phyloP scores from a whole-genome alignment of 2,329 filamentous ascomycete genomes.

The Trichoderma sp. region DNA sequence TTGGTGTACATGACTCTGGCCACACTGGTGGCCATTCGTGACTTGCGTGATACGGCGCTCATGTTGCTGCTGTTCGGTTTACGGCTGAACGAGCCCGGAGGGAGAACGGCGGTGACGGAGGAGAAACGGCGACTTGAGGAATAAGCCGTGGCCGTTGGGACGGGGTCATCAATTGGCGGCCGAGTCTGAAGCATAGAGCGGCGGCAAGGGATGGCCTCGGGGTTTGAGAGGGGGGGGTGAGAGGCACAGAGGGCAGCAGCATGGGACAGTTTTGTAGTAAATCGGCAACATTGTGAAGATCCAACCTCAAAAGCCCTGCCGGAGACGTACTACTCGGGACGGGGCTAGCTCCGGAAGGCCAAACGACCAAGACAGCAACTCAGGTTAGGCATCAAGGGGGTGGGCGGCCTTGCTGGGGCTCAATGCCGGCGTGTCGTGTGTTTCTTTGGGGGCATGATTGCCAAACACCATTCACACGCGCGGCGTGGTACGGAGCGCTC shows the following conservation, averaged over 20 bases:
- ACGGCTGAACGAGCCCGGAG: neutral
- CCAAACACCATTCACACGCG: constrained; percentile 18
- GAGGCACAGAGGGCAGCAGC: constrained; percentile 1
- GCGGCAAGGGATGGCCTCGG: constrained; percentile 6
- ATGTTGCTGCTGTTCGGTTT: constrained; percentile 27
- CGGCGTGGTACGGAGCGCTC: constrained; percentile 18
- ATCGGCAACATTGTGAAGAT: constrained; percentile 19
- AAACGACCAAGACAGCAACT: constrained; percentile 24
- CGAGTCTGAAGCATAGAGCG: constrained; percentile 2
- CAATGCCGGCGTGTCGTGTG: constrained; percentile 21
- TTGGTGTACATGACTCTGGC: constrained; percentile 60
- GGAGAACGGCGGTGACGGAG: constrained; percentile 7
- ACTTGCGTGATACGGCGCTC: constrained; percentile 45
- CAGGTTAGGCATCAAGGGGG: constrained; percentile 29
- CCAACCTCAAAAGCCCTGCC: constrained; percentile 17
- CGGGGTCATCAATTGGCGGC: constrained; percentile 4
- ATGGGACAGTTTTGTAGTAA: constrained; percentile 19
- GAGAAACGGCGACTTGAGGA: constrained; percentile 6
- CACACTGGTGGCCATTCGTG: constrained; percentile 44
- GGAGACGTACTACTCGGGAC: constrained; percentile 15
- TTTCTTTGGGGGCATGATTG: constrained; percentile 18
- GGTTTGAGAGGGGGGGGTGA: neutral
- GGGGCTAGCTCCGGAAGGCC: constrained; percentile 18
- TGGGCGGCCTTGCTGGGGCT: constrained; percentile 18
- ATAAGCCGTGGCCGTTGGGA: constrained; percentile 2